Evolutionary conservation across 2,329 filamentous ascomycete genomes (phyloP).

Genomic region (Diaporthe sp.): DNA sequence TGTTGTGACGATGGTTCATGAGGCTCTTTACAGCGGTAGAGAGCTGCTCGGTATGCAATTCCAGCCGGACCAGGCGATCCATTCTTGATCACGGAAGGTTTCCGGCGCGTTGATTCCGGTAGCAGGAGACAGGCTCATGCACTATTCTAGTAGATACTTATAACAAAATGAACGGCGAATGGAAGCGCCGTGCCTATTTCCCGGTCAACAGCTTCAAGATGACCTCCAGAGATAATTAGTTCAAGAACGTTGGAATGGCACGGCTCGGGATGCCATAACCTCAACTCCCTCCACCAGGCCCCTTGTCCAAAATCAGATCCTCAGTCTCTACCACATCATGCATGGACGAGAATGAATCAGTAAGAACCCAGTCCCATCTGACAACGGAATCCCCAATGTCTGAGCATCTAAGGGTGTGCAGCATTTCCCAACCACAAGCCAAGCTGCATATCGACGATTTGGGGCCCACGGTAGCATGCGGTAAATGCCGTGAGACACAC

Average conservation of each 20-base stretch:
- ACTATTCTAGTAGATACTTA: not conserved
- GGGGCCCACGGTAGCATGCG: not conserved
- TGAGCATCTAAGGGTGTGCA: not conserved
- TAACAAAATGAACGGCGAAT: not conserved
- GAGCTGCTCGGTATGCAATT: not conserved
- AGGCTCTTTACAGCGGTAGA: not conserved
- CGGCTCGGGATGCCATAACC: not conserved
- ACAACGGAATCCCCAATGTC: not conserved
- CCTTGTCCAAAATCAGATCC: not conserved
- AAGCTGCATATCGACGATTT: slow-evolving; percentile 8
- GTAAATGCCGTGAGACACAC: not conserved
- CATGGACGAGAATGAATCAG: not conserved
- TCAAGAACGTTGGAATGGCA: not conserved
- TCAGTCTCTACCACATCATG: not conserved
- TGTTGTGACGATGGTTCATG: not conserved
- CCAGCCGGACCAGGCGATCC: not conserved
- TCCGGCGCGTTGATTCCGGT: too few relatives aligned
- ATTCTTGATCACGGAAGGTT: not conserved
- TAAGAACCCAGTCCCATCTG: not conserved
- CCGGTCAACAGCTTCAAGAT: not conserved
- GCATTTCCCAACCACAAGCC: not conserved
- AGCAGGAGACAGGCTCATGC: too few relatives aligned
- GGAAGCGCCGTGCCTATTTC: not conserved
- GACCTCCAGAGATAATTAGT: not conserved
- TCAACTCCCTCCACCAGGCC: not conserved